phyloP scores from a whole-genome alignment of 1,139 yeast genomes.

The Meyerozyma athensensis region DNA sequence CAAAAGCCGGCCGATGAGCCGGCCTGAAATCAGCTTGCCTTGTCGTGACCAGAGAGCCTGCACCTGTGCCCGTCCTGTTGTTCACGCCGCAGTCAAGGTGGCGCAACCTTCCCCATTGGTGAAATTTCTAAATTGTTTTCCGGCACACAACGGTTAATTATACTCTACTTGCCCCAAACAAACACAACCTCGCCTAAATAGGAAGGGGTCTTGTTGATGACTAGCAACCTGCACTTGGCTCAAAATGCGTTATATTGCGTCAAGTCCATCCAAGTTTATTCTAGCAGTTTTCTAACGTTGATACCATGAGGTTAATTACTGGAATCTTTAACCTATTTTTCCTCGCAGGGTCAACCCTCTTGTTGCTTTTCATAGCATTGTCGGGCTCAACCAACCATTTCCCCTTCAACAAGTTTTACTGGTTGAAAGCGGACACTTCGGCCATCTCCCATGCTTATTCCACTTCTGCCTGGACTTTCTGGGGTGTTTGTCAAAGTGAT shows the following conservation, averaged over 20 bases:
- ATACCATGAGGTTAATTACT: constrained; percentile 28
- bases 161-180: not conserved
- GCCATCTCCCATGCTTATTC: constrained; percentile 50
- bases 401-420: constrained; percentile 65
- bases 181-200: constrained; percentile 1
- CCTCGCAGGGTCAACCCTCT: constrained; percentile 49
- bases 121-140: not conserved
- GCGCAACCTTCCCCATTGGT: constrained; percentile 1
- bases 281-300: constrained; percentile 1
- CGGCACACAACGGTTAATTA: not conserved
- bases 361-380: constrained; percentile 57
- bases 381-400: constrained; percentile 58
- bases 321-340: constrained; percentile 37
- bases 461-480: constrained; percentile 69
- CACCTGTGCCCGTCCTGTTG: constrained; percentile 1
- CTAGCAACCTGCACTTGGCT: constrained; percentile 4
- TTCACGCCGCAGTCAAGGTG: not conserved
- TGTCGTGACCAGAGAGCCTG: not conserved
- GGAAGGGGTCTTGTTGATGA: constrained; percentile 4
- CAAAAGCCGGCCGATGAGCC: not conserved
- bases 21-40: not conserved
- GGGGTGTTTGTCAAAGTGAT: constrained; percentile 61
- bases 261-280: not conserved
- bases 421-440: constrained; percentile 68
- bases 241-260: constrained; percentile 4